Evolutionary conservation across 2,329 filamentous ascomycete species (phyloP).

Genomic region (Colletotrichum kahawae): DNA sequence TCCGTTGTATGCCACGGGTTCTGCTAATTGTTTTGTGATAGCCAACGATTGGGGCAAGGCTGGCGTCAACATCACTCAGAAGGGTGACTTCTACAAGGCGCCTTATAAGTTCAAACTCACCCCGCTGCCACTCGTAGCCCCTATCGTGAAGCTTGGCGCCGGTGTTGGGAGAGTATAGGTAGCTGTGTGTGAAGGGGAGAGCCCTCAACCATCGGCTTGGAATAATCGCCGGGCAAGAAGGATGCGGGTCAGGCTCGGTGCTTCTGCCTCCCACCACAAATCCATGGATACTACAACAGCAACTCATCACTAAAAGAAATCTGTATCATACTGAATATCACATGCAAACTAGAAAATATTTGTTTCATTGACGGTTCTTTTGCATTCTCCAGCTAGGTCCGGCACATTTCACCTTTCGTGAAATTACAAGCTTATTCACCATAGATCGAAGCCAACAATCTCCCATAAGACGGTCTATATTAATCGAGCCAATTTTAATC

Average conservation of each 20-base stretch:
- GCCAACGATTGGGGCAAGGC: conserved; percentile 53
- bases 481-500: no score
- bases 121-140: conserved; percentile 44
- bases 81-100: conserved; percentile 52
- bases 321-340: no score
- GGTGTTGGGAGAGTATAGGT: conserved; percentile 49
- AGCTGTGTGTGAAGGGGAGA: neutral
- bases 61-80: conserved; percentile 55
- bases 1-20: conserved; percentile 12
- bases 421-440: no score
- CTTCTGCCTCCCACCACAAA: neutral
- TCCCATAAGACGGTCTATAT: no score
- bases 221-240: fast-evolving
- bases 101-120: conserved; percentile 56
- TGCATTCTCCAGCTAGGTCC: no score
- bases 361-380: no score
- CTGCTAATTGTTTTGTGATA: conserved; percentile 20
- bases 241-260: neutral
- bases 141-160: conserved; percentile 46
- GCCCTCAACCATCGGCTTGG: fast-evolving
- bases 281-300: neutral
- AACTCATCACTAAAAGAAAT: fast-evolving
- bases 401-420: neutral
- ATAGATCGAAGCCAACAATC: no score
- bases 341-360: no score